Base-by-base conservation (phyloP, 768 basidiomycete genomes). In the Hypsizygus marmoreus region DNA sequence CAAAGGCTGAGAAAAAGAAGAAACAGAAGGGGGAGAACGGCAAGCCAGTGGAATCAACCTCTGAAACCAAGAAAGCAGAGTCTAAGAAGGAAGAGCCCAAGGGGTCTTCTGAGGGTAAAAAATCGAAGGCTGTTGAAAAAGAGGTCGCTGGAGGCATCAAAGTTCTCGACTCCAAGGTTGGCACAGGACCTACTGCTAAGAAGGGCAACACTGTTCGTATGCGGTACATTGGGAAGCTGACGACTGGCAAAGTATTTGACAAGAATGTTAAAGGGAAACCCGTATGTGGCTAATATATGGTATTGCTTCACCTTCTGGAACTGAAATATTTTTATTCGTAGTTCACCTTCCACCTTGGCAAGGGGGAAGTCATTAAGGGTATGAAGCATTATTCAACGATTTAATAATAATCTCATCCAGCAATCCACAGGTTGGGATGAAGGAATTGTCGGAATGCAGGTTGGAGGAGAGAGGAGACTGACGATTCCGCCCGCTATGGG, bases 351-450 rank as follows among this genome's bases (percentile, higher is more conserved):
- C 76, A 68, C 23, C 76, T 98, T 17, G 95, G 95, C 28, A 72
- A 79, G 47, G 91, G 91, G 19, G 87, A 95, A 62, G 95, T 98
- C 41, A 97, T 98, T 68, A 91, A 92, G 74, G 89, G 86, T 84
- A 46, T 35, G 70, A 49, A 10, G 24, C 33, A 30, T 36, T 32
- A n/a, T n/a, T n/a, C n/a, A n/a, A n/a, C n/a, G n/a, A n/a, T n/a
- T n/a, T n/a, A n/a, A n/a, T n/a, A n/a, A n/a, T n/a, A n/a, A n/a
- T n/a, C n/a, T n/a, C n/a, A n/a, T n/a, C n/a, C n/a, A n/a, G n/a
- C n/a, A n/a, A 28, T 29, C 36, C 10, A 19, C 46, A 87, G 84
- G 88, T 35, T 97, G 95, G 94, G 95, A 97, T 57, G 73, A 90
- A 59, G 95, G 95, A 30, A 75, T 97, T 45, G 83, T 74, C 23